These are phyloP conservation scores for Tremella mesenterica DNA, from an alignment of 768 basidiomycete species.

Conservation along the genomic window DNA sequence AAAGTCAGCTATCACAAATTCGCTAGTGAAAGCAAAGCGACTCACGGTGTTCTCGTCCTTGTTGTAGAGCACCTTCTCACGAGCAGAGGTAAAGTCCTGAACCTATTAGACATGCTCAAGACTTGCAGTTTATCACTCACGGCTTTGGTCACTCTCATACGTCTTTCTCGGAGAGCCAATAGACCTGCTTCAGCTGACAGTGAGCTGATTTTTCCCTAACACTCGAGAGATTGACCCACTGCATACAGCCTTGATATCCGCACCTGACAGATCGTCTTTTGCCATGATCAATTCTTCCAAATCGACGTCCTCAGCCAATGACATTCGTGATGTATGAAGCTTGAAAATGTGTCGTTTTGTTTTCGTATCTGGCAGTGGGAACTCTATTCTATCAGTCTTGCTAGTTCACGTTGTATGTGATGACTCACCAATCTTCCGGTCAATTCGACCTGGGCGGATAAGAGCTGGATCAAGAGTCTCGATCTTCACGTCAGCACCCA, in stretches of 20 bases:
- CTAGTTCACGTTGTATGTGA: background rate
- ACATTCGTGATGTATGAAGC: conserved; percentile 93
- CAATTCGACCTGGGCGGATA: conserved; percentile 95
- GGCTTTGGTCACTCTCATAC: conserved; percentile 48
- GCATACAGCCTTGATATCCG: conserved; percentile 98
- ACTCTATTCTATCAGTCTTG: conserved; percentile 27
- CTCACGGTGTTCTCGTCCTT: conserved; percentile 84
- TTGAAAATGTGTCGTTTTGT: conserved; percentile 97
- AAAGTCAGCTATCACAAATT: background rate
- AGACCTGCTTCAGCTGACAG: conserved; percentile 81
- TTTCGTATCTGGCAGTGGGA: conserved; percentile 88
- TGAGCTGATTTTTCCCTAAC: conserved; percentile 2
- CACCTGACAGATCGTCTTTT: conserved; percentile 92
- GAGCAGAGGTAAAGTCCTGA: conserved; percentile 82
- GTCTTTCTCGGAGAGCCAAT: conserved; percentile 81
- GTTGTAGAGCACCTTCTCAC: conserved; percentile 92
- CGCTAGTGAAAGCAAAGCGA: too few relatives aligned
- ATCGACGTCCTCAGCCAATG: conserved; percentile 67
- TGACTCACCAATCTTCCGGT: conserved; percentile 74
- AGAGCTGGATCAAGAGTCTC: conserved; percentile 95
- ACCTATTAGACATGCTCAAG: conserved; percentile 48
- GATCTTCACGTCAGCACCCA: conserved; percentile 49
- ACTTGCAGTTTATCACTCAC: conserved; percentile 47
- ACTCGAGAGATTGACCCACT: conserved; percentile 29
- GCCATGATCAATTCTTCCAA: conserved; percentile 90